Conservation (phyloP, 805 yeast genomes). For the Scheffersomyces ergatensis region DNA sequence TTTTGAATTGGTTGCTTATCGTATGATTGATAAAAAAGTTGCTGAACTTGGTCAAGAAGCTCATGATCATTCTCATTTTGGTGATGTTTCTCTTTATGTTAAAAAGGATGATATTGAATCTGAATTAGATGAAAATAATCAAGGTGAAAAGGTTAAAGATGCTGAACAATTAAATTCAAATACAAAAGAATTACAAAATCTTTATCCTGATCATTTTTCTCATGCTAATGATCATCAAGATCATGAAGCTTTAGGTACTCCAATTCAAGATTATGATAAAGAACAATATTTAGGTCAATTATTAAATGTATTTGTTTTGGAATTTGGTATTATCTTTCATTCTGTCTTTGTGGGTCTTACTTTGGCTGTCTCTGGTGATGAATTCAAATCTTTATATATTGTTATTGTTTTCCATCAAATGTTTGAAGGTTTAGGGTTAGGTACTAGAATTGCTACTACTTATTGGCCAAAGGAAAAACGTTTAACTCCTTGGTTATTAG, state of each 20-base stretch:
- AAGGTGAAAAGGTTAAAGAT: slow-evolving; percentile 7
- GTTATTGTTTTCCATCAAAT: slow-evolving; percentile 75
- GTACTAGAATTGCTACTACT: slow-evolving; percentile 55
- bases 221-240: slow-evolving; percentile 48
- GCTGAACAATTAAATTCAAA: too few species aligned
- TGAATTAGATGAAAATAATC: slow-evolving; percentile 10
- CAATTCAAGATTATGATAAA: slow-evolving; percentile 27
- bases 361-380: slow-evolving; percentile 74
- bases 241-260: slow-evolving; percentile 38
- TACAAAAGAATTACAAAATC: slow-evolving; percentile 6
- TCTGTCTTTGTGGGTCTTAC: slow-evolving; percentile 80
- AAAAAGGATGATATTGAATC: slow-evolving; percentile 23
- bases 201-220: slow-evolving; percentile 39
- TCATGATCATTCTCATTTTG: slow-evolving; percentile 52
- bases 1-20: slow-evolving; percentile 49
- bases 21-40: slow-evolving; percentile 38
- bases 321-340: slow-evolving; percentile 80
- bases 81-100: slow-evolving; percentile 34
- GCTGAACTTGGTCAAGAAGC: slow-evolving; percentile 25
- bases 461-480: slow-evolving; percentile 35
- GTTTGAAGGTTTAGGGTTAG: slow-evolving; percentile 85
- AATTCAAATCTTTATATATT: slow-evolving; percentile 66
- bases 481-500: slow-evolving; percentile 58
- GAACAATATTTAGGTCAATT: slow-evolving; percentile 58
- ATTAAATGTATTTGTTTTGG: slow-evolving; percentile 49